These are phyloP conservation scores for Karstenula rhodostoma DNA, from an alignment of 2,329 filamentous ascomycete species.

Conservation along the genomic window DNA sequence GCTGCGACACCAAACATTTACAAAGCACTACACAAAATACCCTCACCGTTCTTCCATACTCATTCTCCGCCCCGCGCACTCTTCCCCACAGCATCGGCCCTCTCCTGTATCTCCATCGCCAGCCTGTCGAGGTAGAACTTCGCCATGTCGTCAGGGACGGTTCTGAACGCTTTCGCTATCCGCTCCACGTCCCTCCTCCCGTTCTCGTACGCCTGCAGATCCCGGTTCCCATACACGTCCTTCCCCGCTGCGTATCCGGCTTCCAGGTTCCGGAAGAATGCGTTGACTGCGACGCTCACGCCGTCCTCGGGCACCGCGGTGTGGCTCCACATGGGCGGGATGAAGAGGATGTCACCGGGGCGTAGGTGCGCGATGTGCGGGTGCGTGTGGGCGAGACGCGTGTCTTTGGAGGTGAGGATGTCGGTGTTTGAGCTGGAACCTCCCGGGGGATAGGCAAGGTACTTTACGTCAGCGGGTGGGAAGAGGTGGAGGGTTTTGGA, in stretches of 20 bases:
- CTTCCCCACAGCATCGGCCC: conserved; percentile 29
- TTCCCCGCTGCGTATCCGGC: conserved; percentile 74
- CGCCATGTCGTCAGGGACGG: conserved; percentile 70
- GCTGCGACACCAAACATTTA: too few relatives aligned
- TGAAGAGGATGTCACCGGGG: conserved; percentile 79
- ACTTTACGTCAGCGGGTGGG: conserved; percentile 75
- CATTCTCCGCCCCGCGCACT: neutral
- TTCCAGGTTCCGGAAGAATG: conserved; percentile 81
- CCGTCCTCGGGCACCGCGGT: conserved; percentile 64
- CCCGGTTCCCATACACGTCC: conserved; percentile 89
- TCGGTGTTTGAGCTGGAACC: conserved; percentile 82
- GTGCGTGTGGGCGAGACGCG: conserved; percentile 52
- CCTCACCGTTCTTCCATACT: neutral
- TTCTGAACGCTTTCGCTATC: conserved; percentile 70
- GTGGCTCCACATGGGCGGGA: conserved; percentile 87
- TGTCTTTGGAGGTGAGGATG: conserved; percentile 61
- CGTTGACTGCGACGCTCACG: conserved; percentile 82
- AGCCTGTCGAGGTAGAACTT: conserved; percentile 79
- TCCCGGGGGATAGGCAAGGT: conserved; percentile 76
- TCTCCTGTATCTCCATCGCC: conserved; percentile 69
- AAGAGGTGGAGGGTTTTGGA: conserved; percentile 79
- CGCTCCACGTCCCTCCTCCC: conserved; percentile 75
- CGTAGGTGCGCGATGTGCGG: conserved; percentile 72
- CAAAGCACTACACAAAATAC: neutral
- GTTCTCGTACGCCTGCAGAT: conserved; percentile 84